These are phyloP conservation scores for Talaromyces sp. DNA, from an alignment of 2,329 filamentous ascomycete genomes.

Conservation along the genomic window DNA sequence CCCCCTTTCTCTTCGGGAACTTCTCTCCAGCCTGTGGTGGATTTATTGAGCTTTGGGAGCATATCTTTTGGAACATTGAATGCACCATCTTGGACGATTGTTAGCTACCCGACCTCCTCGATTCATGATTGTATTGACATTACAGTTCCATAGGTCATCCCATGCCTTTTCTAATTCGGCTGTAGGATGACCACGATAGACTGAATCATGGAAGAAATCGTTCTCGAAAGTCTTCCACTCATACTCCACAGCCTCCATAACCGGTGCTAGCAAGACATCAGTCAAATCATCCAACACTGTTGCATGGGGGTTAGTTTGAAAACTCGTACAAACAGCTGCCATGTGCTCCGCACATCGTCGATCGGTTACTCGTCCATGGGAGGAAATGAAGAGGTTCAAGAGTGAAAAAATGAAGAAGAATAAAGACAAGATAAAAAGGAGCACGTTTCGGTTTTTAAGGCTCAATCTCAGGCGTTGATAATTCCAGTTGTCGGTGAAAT, in stretches of 20 bases:
- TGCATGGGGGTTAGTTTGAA: background rate
- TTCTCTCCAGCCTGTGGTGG: background rate
- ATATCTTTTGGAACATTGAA: background rate
- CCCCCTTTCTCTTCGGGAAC: background rate
- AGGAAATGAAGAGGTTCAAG: background rate
- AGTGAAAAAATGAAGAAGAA: background rate
- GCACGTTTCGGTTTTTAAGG: background rate
- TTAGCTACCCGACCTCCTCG: background rate
- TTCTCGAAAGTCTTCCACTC: background rate
- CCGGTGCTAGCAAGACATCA: background rate
- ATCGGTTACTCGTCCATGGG: background rate
- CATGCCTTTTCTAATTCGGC: background rate
- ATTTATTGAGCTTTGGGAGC: background rate
- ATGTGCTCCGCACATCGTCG: background rate
- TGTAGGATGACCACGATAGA: background rate
- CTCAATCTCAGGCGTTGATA: background rate
- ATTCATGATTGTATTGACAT: background rate
- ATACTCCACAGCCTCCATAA: conserved; percentile 1
- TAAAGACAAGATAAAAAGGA: background rate
- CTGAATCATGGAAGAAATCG: background rate
- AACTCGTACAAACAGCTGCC: background rate
- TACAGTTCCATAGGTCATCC: conserved; percentile 2
- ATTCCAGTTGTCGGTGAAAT: background rate
- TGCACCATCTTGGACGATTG: background rate
- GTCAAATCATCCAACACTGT: background rate